Base-by-base conservation (phyloP, 768 basidiomycete species). In the Macrolepiota fuliginosa region DNA sequence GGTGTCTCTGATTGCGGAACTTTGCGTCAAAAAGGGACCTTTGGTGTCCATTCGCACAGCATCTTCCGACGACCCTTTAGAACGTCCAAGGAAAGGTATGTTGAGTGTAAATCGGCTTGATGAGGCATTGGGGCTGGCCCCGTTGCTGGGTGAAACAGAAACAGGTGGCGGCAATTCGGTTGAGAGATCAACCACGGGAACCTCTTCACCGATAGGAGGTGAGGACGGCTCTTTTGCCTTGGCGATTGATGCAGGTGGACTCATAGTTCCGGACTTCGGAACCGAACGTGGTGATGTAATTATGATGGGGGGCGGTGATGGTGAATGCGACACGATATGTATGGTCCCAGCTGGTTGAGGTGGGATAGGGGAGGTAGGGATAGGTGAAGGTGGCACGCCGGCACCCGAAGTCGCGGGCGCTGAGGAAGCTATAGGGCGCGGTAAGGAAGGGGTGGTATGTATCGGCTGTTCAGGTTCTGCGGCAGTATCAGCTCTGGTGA, bases 61-160 rank as follows among this genome's bases (percentile, higher is more conserved):
- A 4, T 19, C 39, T 22, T 51, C 63, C 42, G 63, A 40, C n/a
- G 62, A 53, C 24, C 61, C 61, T 56, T 63, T 68, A 15, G 63
- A 35, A 46, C 67, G 27, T n/a, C 70, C 68, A 25, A 69, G 55
- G 27, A 71, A 61, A 19, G 69, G 69, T 6, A 70, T 51, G 19
- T 58, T 58, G 17, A 70, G 39, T 10, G 58, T 56, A 42, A 69
- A 69, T n/a, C 66, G 53, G 24, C 56, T 58, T n/a, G 57, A 60
- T 5, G 63, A 40, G 15, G 47, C 29, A 40, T 56, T 56, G 19
- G 60, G 57, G 5, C 37, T 50, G 49, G 24, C 49, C 12, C 49
- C 56, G 22, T 32, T 36, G 25, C 47, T 25, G n/a, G 37, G 25
- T 12, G 63, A 19, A 50, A 47, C 22, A 3, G 57, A 6, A 32